Conservation (phyloP, 257 asterid species). For the Primulina eburnea region DNA sequence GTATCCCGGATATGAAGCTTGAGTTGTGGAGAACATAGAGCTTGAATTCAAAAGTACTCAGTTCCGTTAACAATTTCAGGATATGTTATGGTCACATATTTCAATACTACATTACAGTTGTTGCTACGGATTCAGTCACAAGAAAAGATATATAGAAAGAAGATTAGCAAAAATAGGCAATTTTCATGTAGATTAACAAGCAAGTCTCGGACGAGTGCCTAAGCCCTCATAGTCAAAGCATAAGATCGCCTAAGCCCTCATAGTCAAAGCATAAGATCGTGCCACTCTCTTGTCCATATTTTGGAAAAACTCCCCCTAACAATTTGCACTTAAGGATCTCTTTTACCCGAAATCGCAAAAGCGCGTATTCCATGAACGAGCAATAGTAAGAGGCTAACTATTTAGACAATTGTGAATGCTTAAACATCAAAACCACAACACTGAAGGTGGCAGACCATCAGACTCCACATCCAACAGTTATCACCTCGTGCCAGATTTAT, state of each 20-base stretch:
- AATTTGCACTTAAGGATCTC: too few species aligned
- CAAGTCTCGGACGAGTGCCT: neutral
- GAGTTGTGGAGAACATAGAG: neutral
- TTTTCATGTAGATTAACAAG: neutral
- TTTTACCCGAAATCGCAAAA: too few species aligned
- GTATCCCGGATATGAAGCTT: neutral
- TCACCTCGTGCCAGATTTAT: too few species aligned
- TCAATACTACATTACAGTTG: neutral
- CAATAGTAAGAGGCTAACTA: too few species aligned
- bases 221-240: neutral
- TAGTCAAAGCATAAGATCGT: neutral
- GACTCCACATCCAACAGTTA: too few species aligned
- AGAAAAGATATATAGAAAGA: neutral
- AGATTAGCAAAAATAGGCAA: neutral
- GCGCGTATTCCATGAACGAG: too few species aligned
- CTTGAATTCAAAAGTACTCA: neutral
- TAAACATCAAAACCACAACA: too few species aligned
- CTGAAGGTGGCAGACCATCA: too few species aligned
- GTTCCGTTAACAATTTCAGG: neutral
- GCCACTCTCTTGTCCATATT: neutral
- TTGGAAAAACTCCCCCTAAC: too few species aligned
- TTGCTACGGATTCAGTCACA: neutral
- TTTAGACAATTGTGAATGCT: too few species aligned
- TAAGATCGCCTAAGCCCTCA: neutral
- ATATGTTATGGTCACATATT: neutral